Percentiles rank a stretch among this genome's conserved stretches.
Conservation (phyloP, 352 stramenopile genomes). For the Phytophthora litchii region DNA sequence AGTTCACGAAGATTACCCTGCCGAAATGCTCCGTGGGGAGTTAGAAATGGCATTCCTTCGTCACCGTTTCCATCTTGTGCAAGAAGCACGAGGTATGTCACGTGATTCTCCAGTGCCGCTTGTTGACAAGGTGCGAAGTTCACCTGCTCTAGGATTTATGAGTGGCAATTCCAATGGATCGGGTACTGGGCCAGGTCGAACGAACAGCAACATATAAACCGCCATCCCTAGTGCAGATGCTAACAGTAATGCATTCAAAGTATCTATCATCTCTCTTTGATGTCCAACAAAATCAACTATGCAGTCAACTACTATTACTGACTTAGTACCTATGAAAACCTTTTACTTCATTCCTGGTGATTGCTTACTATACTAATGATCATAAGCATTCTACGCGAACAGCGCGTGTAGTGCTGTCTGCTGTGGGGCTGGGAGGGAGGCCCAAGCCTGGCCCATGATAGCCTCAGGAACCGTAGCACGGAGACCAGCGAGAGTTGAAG, state of each 20-base stretch:
- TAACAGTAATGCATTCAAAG: too few relatives aligned
- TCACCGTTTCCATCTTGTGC: constrained; percentile 81
- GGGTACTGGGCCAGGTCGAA: too few relatives aligned
- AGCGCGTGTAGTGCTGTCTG: constrained; percentile 70
- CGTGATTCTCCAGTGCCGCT: constrained; percentile 55
- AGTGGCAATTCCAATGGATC: too few relatives aligned
- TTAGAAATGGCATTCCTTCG: constrained; percentile 84
- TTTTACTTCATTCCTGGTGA: constrained; percentile 8
- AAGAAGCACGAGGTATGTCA: constrained; percentile 69
- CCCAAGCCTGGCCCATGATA: constrained; percentile 68
- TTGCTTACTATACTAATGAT: too few relatives aligned
- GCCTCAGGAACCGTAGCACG: constrained; percentile 56
- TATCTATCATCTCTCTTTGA: constrained; percentile 2
- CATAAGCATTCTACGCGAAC: constrained; percentile 41
- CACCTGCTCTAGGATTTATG: constrained; percentile 12
- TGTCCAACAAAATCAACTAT: constrained; percentile 5
- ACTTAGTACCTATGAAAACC: constrained; percentile 11
- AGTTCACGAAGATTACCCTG: constrained; percentile 76
- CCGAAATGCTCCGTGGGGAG: constrained; percentile 78
- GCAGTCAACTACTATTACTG: constrained; percentile 27
- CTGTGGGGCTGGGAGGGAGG: constrained; percentile 49
- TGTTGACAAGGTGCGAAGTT: constrained; percentile 28
- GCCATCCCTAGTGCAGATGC: too few relatives aligned
- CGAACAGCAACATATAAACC: too few relatives aligned
- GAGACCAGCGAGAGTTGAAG: constrained; percentile 52